Evolutionary conservation across 2,329 filamentous ascomycete genomes (phyloP), one percentile per base, ranked within the genome.

Genomic region (Ophiostoma pallidulum): DNA sequence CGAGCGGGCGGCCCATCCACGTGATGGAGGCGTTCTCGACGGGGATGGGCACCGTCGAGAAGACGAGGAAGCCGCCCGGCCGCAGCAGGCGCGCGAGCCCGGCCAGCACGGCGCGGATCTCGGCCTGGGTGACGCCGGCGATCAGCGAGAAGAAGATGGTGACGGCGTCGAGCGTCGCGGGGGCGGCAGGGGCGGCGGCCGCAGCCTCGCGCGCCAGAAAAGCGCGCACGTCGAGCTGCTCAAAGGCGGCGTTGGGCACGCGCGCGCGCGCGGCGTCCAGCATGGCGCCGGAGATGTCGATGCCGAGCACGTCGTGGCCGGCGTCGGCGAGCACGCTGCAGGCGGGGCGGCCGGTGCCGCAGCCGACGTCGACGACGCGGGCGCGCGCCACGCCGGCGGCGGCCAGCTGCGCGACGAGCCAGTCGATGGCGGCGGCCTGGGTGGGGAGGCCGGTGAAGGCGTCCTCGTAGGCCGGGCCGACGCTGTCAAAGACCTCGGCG

Each of bases 21-120:
- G 32, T 36, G 26, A 61, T 54, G 6, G 50, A 12, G 24, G 47
- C 37, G 29, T 51, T 54, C 16, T 61, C 54, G 18, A 46, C 57
- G 8, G 54, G 51, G 19, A 57, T 42, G 10, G 58, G 58, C 20
- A 59, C 54, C 0, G 58, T 62, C 0, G 68, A 68, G 53, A 72
- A 73, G 8, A 71, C 65, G 20, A 70, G 57, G 7, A 53, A 51
- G 3, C 65, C 65, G 6, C 61, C 61, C 4, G 63, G 60, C 39
- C 58, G 59, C 24, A 71, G 57, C 22, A 58, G 56, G 14, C 53
- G 43, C 31, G 60, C 55, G 9, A 69, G 54, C 12, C 50, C 51
- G 7, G 32, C 36, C 2, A 59, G 37, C 8, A 56, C 33, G 3
- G 39, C 47, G 9, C 53, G 51, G 18, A 61, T 62, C 8, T 59